phyloP scores from a whole-genome alignment of 2,329 filamentous ascomycete genomes.

The Plectosphaerella cucumerina region DNA sequence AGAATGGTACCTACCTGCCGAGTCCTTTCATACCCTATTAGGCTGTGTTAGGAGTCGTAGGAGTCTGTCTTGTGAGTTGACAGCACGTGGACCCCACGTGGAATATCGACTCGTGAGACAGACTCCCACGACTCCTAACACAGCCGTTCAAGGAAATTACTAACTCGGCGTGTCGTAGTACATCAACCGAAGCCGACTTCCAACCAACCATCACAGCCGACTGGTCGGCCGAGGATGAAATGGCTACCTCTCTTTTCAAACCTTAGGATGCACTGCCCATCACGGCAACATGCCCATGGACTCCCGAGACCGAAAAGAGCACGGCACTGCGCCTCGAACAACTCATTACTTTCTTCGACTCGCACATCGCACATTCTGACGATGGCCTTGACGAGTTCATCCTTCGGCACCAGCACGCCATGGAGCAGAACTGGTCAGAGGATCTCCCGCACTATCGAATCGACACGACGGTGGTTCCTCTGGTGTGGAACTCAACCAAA shows the following conservation, averaged over 20 bases:
- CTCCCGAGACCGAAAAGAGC: background rate
- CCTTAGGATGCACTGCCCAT: background rate
- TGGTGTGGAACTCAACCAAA: background rate
- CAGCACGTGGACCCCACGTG: no score
- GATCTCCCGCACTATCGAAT: background rate
- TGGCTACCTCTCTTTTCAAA: background rate
- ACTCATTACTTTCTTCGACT: conserved; percentile 16
- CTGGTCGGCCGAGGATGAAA: background rate
- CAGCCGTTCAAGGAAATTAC: no score
- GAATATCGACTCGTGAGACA: no score
- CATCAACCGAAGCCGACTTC: background rate
- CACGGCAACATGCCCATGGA: background rate
- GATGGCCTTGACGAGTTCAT: conserved; percentile 15
- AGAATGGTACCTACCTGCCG: no score
- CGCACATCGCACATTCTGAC: conserved; percentile 15
- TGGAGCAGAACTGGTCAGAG: conserved; percentile 9
- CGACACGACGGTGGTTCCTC: background rate
- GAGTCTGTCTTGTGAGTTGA: no score
- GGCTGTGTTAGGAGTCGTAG: no score
- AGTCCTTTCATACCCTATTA: no score
- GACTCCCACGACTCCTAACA: no score
- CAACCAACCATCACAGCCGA: background rate
- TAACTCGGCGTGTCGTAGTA: no score
- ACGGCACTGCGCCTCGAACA: conserved; percentile 13
- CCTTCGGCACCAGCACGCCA: conserved; percentile 16